These are phyloP conservation scores for Sclerotinia minor DNA, from an alignment of 2,329 filamentous ascomycete genomes.

Conservation along the genomic window DNA sequence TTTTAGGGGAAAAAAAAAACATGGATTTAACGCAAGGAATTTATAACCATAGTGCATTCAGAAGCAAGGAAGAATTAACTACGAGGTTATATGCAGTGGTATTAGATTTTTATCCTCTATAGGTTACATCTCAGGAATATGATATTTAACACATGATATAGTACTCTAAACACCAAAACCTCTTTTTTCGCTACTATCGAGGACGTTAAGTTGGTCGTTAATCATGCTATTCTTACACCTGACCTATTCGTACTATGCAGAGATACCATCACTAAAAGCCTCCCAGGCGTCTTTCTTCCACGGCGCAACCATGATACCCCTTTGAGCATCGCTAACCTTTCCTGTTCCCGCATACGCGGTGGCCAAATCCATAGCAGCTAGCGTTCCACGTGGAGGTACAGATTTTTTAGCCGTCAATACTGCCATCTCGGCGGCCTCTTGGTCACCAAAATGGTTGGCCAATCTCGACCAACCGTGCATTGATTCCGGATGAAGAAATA, in stretches of 20 bases:
- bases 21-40: not conserved
- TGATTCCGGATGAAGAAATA: constrained; percentile 78
- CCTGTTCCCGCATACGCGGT: constrained; percentile 74
- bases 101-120: not conserved
- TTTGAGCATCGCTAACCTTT: constrained; percentile 70
- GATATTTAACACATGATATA: not conserved
- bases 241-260: not conserved
- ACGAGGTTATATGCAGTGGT: too few species aligned
- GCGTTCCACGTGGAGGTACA: constrained; percentile 68
- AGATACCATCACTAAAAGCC: constrained; percentile 20
- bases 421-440: constrained; percentile 70
- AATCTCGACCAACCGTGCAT: constrained; percentile 81
- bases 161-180: not conserved
- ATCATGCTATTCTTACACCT: not conserved
- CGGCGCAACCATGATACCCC: constrained; percentile 75
- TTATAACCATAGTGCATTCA: too few species aligned
- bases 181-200: not conserved
- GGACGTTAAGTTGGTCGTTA: not conserved
- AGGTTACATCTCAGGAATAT: not conserved
- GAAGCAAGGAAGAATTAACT: too few species aligned
- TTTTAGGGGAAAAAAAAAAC: too few species aligned
- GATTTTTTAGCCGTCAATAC: constrained; percentile 73
- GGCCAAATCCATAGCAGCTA: constrained; percentile 70
- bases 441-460: constrained; percentile 56
- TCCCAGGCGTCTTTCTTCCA: constrained; percentile 54